Evolutionary conservation across 495 filamentous ascomycete genomes (phyloP), one percentile per base, ranked within the genome.

Genomic region (Podospora didyma): DNA sequence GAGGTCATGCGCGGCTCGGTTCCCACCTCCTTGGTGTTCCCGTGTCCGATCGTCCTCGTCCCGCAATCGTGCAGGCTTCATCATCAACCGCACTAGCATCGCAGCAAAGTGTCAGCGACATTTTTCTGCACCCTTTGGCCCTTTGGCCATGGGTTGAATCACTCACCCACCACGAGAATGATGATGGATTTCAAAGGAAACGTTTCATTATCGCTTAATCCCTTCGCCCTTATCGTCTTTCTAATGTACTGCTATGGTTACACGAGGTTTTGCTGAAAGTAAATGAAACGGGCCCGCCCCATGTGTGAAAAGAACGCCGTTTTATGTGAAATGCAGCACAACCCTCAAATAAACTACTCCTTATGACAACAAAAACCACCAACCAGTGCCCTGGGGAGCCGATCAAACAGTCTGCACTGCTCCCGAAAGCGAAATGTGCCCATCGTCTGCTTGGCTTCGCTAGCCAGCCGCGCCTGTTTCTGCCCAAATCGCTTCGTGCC

Each of bases 371-470:
- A 23, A 20, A 49, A 56, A 60, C 60, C 51, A 54, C 57, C 56
- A 47, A 56, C 59, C 60, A 48, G 54, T 59, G 34, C 49, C 58
- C 54, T 42, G 57, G 60, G 57, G 59, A 63, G 62, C 37, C 56
- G 65, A 68, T 68, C 60, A 68, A 68, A 68, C 65, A 65, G 53
- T 61, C 59, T 67, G 51, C 34, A 45, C 53, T 23, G 26, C 48
- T 56, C 46, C 59, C 58, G 46, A 49, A 62, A 42, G 53, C 61
- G 56, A 60, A 3, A 53, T 28, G 24, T 53, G 57, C 52, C 54
- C 45, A 48, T 49, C 55, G 14, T 37, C 31, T 49, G 47, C 23
- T 17, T 46, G 22, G 46, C 37, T 46, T 57, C 53, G 53, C 54
- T 56, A 44, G 26, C 53, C 55, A 31, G 10, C 42, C 56, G 20